Percentiles rank a stretch among this genome's conserved stretches.
Evolutionary conservation across 2,329 filamentous ascomycete species (phyloP).

Genomic region (Allantophomopsis cytisporea): DNA sequence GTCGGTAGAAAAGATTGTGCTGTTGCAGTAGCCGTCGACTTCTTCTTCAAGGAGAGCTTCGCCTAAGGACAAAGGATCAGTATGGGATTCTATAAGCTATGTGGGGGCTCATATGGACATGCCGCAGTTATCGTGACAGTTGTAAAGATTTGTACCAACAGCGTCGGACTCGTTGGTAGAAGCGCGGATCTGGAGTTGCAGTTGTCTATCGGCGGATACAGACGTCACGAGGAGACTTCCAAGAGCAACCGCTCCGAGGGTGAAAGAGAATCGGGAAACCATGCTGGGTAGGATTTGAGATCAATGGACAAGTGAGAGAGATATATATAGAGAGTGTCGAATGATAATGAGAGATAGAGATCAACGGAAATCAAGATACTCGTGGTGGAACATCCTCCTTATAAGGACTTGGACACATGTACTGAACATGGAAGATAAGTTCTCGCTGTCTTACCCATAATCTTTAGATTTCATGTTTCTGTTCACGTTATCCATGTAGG

Average conservation of each 20-base stretch:
- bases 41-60: background rate
- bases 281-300: background rate
- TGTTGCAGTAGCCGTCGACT: conserved; percentile 1
- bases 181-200: background rate
- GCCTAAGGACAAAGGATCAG: background rate
- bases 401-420: too few species aligned
- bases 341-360: too few species aligned
- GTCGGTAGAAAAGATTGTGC: background rate
- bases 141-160: background rate
- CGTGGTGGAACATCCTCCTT: too few species aligned
- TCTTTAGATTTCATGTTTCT: too few species aligned
- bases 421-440: too few species aligned
- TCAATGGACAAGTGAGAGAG: too few species aligned
- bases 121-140: conserved; percentile 1
- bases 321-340: too few species aligned
- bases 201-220: background rate
- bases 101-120: background rate
- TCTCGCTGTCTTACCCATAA: too few species aligned
- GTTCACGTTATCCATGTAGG: too few species aligned
- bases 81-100: background rate
- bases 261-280: background rate
- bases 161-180: background rate
- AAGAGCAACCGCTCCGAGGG: background rate
- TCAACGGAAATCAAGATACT: too few species aligned
- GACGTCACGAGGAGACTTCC: background rate